phyloP scores from a whole-genome alignment of 73 alveolate species.

The Paramecium pentaurelia region DNA sequence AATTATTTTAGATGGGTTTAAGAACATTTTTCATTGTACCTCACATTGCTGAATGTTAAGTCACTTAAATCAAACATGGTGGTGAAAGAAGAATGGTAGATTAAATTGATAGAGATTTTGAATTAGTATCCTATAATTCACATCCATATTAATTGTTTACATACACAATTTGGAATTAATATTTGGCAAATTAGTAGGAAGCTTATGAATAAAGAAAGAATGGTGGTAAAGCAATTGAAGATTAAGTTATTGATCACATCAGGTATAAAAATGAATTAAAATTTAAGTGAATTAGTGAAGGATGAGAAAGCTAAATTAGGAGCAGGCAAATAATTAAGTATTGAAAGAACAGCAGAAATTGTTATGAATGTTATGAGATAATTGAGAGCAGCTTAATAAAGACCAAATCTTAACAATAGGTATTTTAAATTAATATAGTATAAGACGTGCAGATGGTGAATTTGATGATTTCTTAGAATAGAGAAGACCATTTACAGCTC shows the following conservation, averaged over 20 bases:
- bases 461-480: constrained; percentile 62
- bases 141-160: constrained; percentile 61
- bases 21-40: constrained; percentile 61
- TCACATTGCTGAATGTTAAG: constrained; percentile 54
- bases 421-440: background rate
- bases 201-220: constrained; percentile 52
- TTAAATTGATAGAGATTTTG: constrained; percentile 61
- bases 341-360: constrained; percentile 61
- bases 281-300: background rate
- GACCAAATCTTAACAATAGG: constrained; percentile 41
- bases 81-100: constrained; percentile 66
- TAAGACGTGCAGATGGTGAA: constrained; percentile 59
- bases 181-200: constrained; percentile 49
- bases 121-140: constrained; percentile 52
- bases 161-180: constrained; percentile 46
- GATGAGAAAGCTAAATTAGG: constrained; percentile 54
- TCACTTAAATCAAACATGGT: constrained; percentile 59
- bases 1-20: constrained; percentile 58
- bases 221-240: constrained; percentile 52
- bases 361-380: constrained; percentile 56
- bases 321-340: constrained; percentile 43
- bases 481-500: constrained; percentile 61
- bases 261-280: background rate
- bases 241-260: constrained; percentile 41
- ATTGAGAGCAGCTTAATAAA: constrained; percentile 48